Evolutionary conservation across 1,139 yeast genomes (phyloP).

Genomic region (Suhomyces bribrorum): DNA sequence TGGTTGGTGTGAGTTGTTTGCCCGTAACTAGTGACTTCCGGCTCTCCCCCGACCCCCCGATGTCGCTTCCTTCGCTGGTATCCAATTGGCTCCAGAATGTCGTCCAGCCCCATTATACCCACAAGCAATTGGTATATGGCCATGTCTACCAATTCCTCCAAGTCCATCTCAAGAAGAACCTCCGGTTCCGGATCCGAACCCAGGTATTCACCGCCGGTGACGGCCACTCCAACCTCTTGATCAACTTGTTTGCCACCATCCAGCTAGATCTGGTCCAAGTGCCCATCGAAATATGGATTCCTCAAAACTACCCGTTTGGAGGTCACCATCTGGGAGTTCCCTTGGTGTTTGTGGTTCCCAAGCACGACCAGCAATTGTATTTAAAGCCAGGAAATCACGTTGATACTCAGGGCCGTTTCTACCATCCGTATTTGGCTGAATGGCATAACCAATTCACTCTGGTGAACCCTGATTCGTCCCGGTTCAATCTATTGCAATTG

Average conservation of each 20-base stretch:
- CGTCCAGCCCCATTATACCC: conserved; percentile 52
- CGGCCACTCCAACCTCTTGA: conserved; percentile 61
- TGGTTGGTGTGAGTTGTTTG: no score
- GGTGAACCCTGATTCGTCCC: conserved; percentile 10
- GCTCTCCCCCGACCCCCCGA: neutral
- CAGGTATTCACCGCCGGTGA: conserved; percentile 59
- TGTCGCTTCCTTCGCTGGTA: conserved; percentile 36
- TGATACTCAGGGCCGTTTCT: conserved; percentile 73
- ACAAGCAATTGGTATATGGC: conserved; percentile 54
- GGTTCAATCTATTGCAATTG: conserved; percentile 41
- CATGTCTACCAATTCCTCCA: conserved; percentile 62
- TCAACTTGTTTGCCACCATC: conserved; percentile 64
- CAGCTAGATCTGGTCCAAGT: conserved; percentile 39
- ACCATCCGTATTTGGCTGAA: conserved; percentile 63
- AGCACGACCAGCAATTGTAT: conserved; percentile 36
- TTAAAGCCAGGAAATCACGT: conserved; percentile 65
- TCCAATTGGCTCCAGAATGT: conserved; percentile 48
- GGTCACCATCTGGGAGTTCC: conserved; percentile 48
- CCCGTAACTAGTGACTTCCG: no score
- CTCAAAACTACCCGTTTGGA: conserved; percentile 61
- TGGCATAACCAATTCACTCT: conserved; percentile 48
- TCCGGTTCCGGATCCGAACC: conserved; percentile 62
- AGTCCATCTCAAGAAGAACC: conserved; percentile 39
- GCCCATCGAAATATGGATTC: conserved; percentile 80
- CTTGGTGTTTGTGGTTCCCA: conserved; percentile 57